Percentiles rank a stretch among this genome's conserved stretches.
These are phyloP conservation scores for Symbiotaphrina buchneri DNA, from an alignment of 495 filamentous ascomycete genomes.

Conservation along the genomic window DNA sequence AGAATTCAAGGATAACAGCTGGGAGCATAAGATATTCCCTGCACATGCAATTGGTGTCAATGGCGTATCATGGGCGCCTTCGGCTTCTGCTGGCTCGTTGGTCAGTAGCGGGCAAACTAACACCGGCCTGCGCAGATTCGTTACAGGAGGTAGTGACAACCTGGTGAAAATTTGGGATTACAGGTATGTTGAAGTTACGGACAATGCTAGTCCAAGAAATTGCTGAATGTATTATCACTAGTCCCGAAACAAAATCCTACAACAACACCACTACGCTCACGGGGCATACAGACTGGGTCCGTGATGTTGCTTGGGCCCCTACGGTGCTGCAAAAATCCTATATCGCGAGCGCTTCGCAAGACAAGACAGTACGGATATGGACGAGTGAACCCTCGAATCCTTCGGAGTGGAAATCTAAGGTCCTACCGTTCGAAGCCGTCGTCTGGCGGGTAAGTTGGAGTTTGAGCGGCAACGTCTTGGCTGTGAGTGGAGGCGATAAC, in stretches of 20 bases:
- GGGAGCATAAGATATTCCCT: constrained; percentile 67
- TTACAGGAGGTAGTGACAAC: constrained; percentile 87
- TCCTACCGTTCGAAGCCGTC: constrained; percentile 65
- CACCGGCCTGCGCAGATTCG: constrained; percentile 48
- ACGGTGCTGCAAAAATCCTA: constrained; percentile 86
- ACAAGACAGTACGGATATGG: constrained; percentile 95
- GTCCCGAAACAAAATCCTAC: constrained; percentile 30
- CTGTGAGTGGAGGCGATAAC: constrained; percentile 86
- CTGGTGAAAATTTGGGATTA: constrained; percentile 76
- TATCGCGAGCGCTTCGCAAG: constrained; percentile 85
- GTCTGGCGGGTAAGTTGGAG: constrained; percentile 97
- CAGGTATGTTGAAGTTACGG: constrained; percentile 26
- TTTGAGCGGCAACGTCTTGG: constrained; percentile 89
- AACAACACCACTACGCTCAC: constrained; percentile 24
- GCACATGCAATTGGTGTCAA: constrained; percentile 89
- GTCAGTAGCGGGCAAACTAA: constrained; percentile 43
- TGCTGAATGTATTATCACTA: too few species aligned
- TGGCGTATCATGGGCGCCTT: constrained; percentile 85
- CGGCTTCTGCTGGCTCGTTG: constrained; percentile 54
- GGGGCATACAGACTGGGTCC: constrained; percentile 93
- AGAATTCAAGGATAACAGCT: constrained; percentile 85
- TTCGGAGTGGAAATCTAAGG: constrained; percentile 58
- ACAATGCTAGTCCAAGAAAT: too few species aligned
- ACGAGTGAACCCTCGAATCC: constrained; percentile 35
- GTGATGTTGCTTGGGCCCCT: constrained; percentile 91